Evolutionary conservation across 805 yeast genomes (phyloP).

Genomic region (Saccharomyces kudriavzevii): DNA sequence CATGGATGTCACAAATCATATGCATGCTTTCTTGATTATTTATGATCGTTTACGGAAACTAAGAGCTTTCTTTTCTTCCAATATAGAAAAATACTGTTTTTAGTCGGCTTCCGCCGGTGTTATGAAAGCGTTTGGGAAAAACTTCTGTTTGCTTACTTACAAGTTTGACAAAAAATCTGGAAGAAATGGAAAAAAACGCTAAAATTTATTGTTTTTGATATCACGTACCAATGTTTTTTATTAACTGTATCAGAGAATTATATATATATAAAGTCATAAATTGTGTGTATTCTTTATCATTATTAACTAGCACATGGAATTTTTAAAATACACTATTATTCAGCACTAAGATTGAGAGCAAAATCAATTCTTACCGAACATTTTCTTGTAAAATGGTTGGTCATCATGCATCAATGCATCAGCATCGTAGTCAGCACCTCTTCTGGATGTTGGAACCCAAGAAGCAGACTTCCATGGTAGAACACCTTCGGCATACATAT

Average conservation of each 20-base stretch:
- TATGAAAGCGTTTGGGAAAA: not conserved
- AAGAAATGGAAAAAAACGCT: not conserved
- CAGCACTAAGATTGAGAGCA: not conserved
- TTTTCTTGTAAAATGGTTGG: constrained; percentile 25
- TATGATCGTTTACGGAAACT: not conserved
- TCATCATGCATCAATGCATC: constrained; percentile 25
- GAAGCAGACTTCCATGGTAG: constrained; percentile 40
- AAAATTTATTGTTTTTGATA: not conserved
- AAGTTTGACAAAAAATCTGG: not conserved
- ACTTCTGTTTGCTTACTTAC: not conserved
- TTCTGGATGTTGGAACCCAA: constrained; percentile 46
- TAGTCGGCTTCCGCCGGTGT: not conserved
- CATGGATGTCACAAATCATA: not conserved
- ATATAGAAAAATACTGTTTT: no score
- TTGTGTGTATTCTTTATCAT: not conserved
- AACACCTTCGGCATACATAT: constrained; percentile 40
- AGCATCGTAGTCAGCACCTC: constrained; percentile 25
- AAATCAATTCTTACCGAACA: constrained; percentile 10
- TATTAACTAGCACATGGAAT: not conserved
- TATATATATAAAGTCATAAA: not conserved
- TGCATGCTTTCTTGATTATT: not conserved
- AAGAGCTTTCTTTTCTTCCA: not conserved
- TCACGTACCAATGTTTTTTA: not conserved
- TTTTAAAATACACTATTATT: not conserved
- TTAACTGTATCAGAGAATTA: not conserved